A percentile compares a stretch with the other conserved stretches of the same genome.
These are phyloP conservation scores for Cladosporium phlei DNA, from an alignment of 2,329 filamentous ascomycete genomes.

Conservation along the genomic window DNA sequence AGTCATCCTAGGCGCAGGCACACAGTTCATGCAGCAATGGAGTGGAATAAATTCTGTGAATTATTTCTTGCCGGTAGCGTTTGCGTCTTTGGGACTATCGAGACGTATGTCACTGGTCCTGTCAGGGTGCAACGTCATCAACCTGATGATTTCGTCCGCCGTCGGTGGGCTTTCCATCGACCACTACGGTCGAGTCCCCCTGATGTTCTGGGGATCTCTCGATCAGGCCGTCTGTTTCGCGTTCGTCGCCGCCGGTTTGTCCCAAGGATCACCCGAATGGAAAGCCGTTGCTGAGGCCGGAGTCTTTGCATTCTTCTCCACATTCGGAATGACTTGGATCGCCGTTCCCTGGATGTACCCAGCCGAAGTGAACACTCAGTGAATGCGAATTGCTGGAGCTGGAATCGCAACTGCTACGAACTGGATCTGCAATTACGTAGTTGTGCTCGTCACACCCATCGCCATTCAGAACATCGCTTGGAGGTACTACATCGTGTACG, in stretches of 20 bases:
- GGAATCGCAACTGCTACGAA: constrained; percentile 18
- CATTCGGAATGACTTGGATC: constrained; percentile 7
- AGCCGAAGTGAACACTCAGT: constrained; percentile 17
- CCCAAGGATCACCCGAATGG: too few species aligned
- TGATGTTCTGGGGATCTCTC: constrained; percentile 17
- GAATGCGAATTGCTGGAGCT: constrained; percentile 14
- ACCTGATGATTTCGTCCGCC: constrained; percentile 17
- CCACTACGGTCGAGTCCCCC: constrained; percentile 14
- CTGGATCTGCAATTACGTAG: constrained; percentile 16
- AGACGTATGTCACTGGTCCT: constrained; percentile 16
- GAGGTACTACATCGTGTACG: constrained; percentile 40
- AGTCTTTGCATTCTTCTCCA: too few species aligned
- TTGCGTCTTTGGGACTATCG: constrained; percentile 18
- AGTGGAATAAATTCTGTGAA: constrained; percentile 15
- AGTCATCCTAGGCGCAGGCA: constrained; percentile 56
- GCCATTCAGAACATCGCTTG: constrained; percentile 17
- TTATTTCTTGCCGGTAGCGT: constrained; percentile 17
- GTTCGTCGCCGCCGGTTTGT: constrained; percentile 13
- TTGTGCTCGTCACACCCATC: constrained; percentile 18
- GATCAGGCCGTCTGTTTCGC: constrained; percentile 17
- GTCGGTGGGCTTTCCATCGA: constrained; percentile 14
- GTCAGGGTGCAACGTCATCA: constrained; percentile 16
- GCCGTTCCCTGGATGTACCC: constrained; percentile 17
- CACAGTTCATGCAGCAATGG: constrained; percentile 18
- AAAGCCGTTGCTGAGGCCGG: too few species aligned